Percentiles rank a stretch among this genome's conserved stretches.
Conservation (phyloP, 345 rosid species). For the Alliaria petiolata region DNA sequence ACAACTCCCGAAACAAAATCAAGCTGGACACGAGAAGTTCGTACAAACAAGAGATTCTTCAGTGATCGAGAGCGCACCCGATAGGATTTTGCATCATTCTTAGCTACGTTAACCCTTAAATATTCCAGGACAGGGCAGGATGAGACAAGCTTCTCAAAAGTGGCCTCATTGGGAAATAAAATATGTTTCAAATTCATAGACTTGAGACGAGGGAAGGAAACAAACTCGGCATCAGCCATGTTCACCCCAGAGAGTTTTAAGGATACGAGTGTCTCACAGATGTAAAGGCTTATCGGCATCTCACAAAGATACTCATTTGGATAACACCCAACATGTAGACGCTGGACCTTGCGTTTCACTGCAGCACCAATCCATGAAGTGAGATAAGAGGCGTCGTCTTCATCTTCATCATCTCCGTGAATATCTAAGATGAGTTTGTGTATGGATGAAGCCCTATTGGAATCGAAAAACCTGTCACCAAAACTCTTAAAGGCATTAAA, state of each 20-base stretch:
- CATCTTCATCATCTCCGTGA: not conserved
- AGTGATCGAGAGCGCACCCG: not conserved
- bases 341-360: not conserved
- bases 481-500: not conserved
- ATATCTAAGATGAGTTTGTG: not conserved
- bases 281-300: not conserved
- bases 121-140: not conserved
- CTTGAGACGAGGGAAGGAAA: constrained; percentile 2
- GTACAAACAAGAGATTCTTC: not conserved
- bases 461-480: not conserved
- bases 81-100: not conserved
- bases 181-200: not conserved
- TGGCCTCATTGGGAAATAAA: not conserved
- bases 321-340: not conserved
- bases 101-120: not conserved
- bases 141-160: not conserved
- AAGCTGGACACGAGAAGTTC: too few species aligned
- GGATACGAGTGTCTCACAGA: not conserved
- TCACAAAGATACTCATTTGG: not conserved
- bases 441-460: not conserved
- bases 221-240: not conserved
- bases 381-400: not conserved
- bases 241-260: not conserved
- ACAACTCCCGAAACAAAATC: not conserved
- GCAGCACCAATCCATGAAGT: not conserved